Evolutionary conservation across 331 rosid genomes (phyloP).

Genomic region (Pyrus hybrid): DNA sequence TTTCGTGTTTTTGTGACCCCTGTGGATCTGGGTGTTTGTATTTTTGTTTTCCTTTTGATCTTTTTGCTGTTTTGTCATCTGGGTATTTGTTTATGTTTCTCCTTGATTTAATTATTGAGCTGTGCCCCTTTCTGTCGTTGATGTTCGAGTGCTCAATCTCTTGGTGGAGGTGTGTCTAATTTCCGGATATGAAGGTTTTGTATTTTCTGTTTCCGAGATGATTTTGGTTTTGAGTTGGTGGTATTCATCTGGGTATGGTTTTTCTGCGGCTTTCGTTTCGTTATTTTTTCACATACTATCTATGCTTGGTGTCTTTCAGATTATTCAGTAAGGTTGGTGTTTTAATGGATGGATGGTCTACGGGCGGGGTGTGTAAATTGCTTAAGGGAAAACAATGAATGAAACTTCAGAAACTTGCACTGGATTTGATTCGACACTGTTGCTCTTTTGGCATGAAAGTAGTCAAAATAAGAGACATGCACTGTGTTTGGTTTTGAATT

Average conservation of each 20-base stretch:
- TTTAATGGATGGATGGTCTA: not conserved
- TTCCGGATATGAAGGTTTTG: not conserved
- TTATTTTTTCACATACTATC: not conserved
- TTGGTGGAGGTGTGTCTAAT: not conserved
- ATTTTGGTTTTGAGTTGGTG: not conserved
- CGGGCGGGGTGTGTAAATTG: not conserved
- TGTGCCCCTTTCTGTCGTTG: not conserved
- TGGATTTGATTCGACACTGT: not conserved
- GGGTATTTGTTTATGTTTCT: not conserved
- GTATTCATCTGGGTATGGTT: not conserved
- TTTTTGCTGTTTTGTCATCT: not conserved
- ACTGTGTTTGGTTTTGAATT: not conserved
- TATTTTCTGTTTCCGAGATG: not conserved
- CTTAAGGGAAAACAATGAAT: not conserved
- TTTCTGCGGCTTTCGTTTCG: not conserved
- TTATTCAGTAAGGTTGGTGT: not conserved
- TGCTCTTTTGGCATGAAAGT: not conserved
- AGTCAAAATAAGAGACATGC: not conserved
- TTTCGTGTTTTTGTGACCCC: not conserved
- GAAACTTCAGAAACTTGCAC: not conserved
- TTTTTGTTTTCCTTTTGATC: not conserved
- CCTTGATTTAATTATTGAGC: not conserved
- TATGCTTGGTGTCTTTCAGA: not conserved
- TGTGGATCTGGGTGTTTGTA: not conserved
- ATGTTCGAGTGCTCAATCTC: too few species aligned